phyloP scores from a whole-genome alignment of 352 stramenopile species.

The Globisporangium paroecandrum region DNA sequence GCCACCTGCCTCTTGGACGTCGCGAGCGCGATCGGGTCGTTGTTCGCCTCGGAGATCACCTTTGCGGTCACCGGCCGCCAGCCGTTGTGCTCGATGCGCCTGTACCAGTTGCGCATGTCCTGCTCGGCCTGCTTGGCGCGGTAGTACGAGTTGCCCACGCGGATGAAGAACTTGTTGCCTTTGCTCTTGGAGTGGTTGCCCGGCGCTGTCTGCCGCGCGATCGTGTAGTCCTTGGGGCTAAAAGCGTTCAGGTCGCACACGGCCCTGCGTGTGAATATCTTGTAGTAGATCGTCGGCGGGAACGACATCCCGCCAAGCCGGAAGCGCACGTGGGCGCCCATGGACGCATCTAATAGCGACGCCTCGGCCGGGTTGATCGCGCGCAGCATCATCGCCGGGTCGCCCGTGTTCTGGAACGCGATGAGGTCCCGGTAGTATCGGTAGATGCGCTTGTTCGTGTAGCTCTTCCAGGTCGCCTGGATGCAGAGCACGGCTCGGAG shows the following conservation, averaged over 20 bases:
- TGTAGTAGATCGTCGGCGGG: conserved; percentile 93
- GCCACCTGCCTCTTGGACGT: conserved; percentile 32
- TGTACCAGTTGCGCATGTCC: conserved; percentile 80
- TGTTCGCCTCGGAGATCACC: conserved; percentile 55
- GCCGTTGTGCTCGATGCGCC: conserved; percentile 87
- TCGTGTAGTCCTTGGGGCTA: conserved; percentile 87
- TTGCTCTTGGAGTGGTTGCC: conserved; percentile 23
- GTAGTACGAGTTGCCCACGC: conserved; percentile 74
- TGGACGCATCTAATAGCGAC: conserved; percentile 72
- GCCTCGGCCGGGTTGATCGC: conserved; percentile 85
- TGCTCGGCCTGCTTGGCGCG: conserved; percentile 44
- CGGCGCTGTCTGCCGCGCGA: conserved; percentile 33
- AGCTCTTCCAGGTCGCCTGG: conserved; percentile 68
- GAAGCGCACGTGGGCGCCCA: conserved; percentile 82
- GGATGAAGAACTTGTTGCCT: conserved; percentile 42
- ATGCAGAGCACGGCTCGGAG: conserved; percentile 44
- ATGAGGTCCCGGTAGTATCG: conserved; percentile 79
- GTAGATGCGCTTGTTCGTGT: conserved; percentile 74
- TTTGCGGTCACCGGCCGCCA: conserved; percentile 88
- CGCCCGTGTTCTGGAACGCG: conserved; percentile 69
- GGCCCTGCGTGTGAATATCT: conserved; percentile 86
- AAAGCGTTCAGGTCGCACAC: conserved; percentile 90
- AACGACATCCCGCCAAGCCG: conserved; percentile 84
- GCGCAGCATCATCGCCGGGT: conserved; percentile 75
- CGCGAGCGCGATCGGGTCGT: conserved; percentile 51